These are phyloP conservation scores for Spiraea crenata DNA, from an alignment of 331 rosid species.

Conservation along the genomic window DNA sequence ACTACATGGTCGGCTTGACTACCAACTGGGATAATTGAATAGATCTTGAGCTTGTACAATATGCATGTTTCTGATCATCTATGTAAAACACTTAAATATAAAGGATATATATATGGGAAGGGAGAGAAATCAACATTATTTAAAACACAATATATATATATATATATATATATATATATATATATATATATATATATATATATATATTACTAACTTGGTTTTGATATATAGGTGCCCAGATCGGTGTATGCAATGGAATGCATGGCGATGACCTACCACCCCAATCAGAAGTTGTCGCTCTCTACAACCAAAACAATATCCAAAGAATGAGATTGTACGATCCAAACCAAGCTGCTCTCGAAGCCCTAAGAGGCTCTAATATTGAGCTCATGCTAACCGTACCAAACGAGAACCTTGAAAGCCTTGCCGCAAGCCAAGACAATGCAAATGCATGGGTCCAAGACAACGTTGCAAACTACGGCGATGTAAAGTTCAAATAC, in stretches of 20 bases:
- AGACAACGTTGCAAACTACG: conserved; percentile 33
- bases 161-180: no score
- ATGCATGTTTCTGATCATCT: no score
- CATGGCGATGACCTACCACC: conserved; percentile 44
- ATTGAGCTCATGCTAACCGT: conserved; percentile 38
- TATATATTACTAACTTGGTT: no score
- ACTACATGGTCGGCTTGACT: no score
- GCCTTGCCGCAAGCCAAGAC: conserved; percentile 34
- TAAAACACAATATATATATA: no score
- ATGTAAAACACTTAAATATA: no score
- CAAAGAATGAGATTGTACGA: conserved; percentile 43
- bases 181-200: no score
- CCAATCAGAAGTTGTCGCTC: conserved; percentile 39
- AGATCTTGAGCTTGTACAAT: no score
- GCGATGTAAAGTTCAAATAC: conserved; percentile 43
- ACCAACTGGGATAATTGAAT: no score
- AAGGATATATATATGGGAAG: no score
- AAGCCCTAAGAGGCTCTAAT: conserved; percentile 47
- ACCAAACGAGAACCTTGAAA: conserved; percentile 26
- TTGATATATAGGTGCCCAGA: conserved; percentile 40
- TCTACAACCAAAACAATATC: conserved; percentile 40
- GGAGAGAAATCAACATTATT: no score
- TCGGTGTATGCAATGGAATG: conserved; percentile 55
- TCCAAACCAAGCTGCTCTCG: conserved; percentile 29
- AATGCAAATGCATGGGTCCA: conserved; percentile 48